Evolutionary conservation across 2,329 filamentous ascomycete species (phyloP).

Genomic region (Apiospora rasikravindrae): DNA sequence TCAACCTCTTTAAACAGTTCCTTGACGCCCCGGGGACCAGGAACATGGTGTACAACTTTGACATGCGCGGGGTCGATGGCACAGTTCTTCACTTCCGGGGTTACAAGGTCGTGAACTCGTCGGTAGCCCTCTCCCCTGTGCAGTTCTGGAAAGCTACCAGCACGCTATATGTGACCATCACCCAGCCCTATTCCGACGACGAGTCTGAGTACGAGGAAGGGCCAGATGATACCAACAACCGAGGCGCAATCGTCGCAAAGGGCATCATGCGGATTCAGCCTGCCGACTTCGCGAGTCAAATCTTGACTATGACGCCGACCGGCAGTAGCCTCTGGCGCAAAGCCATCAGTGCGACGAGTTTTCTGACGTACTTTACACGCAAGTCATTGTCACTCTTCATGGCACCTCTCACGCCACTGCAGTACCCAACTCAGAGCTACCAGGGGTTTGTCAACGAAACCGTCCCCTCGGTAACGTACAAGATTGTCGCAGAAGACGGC

Average conservation of each 20-base stretch:
- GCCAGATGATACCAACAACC: constrained; percentile 45
- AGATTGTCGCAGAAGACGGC: constrained; percentile 57
- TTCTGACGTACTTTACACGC: constrained; percentile 61
- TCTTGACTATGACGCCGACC: constrained; percentile 58
- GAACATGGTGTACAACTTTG: constrained; percentile 66
- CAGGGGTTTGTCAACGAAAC: constrained; percentile 60
- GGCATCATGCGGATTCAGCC: constrained; percentile 64
- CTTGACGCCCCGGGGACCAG: constrained; percentile 59
- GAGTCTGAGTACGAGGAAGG: constrained; percentile 34
- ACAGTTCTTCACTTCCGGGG: constrained; percentile 63
- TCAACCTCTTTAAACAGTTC: constrained; percentile 62
- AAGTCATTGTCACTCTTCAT: constrained; percentile 60
- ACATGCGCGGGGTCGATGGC: constrained; percentile 60
- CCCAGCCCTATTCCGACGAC: constrained; percentile 39
- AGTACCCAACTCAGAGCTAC: constrained; percentile 56
- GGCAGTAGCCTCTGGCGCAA: constrained; percentile 53
- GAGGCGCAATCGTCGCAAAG: constrained; percentile 56
- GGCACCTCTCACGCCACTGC: constrained; percentile 58
- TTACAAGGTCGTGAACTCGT: constrained; percentile 66
- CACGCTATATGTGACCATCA: constrained; percentile 66
- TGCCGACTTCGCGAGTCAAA: constrained; percentile 59
- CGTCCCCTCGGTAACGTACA: constrained; percentile 46
- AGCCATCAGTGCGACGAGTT: constrained; percentile 51
- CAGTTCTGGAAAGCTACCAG: constrained; percentile 67
- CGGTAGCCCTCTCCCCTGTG: constrained; percentile 58